A percentile compares a stretch with the other conserved stretches of the same genome.
Conservation (phyloP, 2,329 filamentous ascomycete genomes). For the Ampelomyces quisqualis region DNA sequence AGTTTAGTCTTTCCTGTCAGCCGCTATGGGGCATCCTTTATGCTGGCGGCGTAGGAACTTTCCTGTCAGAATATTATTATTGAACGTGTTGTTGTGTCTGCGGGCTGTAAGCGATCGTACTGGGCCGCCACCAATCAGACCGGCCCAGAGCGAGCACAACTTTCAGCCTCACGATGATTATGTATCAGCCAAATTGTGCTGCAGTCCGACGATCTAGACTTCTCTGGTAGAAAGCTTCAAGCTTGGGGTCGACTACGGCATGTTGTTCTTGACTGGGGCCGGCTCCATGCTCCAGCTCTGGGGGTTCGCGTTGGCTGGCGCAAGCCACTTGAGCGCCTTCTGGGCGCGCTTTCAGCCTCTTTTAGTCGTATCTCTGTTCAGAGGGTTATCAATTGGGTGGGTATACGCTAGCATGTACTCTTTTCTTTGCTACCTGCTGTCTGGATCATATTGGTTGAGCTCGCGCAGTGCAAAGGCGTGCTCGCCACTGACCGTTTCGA, state of each 20-base stretch:
- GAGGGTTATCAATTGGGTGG: too few relatives aligned
- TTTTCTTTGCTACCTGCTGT: not conserved
- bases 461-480: conserved; percentile 1
- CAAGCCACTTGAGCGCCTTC: conserved; percentile 3
- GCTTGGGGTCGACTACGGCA: not conserved
- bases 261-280: not conserved
- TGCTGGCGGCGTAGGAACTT: not conserved
- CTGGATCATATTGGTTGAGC: conserved; percentile 4
- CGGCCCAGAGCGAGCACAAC: conserved; percentile 2
- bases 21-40: not conserved
- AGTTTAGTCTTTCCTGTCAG: not conserved
- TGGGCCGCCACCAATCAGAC: not conserved
- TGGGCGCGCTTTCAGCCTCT: conserved; percentile 2
- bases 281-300: not conserved
- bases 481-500: conserved; percentile 1
- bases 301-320: not conserved
- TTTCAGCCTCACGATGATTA: conserved; percentile 8
- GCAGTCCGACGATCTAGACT: not conserved
- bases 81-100: not conserved
- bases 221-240: not conserved
- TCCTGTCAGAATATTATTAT: not conserved
- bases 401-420: not conserved
- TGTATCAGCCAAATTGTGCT: not conserved
- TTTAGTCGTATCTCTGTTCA: not conserved
- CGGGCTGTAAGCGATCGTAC: not conserved